Percentiles rank a stretch among this genome's conserved stretches.
Evolutionary conservation across 1,139 yeast species (phyloP).

Genomic region (Taphrina populina): DNA sequence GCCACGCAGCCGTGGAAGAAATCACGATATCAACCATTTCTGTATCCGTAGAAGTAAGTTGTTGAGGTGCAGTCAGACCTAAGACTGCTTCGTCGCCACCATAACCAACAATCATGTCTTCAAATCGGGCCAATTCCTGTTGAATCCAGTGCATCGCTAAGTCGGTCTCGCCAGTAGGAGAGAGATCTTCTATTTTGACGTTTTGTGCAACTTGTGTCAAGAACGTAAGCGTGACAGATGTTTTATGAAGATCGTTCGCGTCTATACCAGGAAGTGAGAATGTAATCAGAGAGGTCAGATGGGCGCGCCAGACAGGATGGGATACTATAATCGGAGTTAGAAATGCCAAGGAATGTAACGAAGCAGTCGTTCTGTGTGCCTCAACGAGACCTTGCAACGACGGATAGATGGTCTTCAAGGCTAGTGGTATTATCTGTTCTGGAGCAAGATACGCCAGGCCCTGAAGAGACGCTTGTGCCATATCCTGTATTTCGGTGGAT

Average conservation of each 20-base stretch:
- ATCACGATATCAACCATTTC: constrained; percentile 57
- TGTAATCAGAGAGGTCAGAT: constrained; percentile 68
- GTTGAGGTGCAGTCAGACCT: constrained; percentile 32
- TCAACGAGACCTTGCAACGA: constrained; percentile 75
- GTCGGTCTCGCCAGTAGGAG: constrained; percentile 50
- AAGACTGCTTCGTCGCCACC: constrained; percentile 11
- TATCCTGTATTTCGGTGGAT: constrained; percentile 54
- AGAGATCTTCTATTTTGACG: constrained; percentile 59
- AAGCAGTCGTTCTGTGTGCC: constrained; percentile 75
- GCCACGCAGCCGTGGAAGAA: constrained; percentile 74
- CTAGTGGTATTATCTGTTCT: constrained; percentile 58
- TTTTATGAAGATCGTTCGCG: constrained; percentile 77
- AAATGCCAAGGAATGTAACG: constrained; percentile 66
- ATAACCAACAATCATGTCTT: constrained; percentile 38
- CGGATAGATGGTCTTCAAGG: constrained; percentile 75
- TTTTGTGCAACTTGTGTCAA: constrained; percentile 70
- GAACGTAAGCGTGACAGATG: constrained; percentile 67
- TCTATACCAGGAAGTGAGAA: constrained; percentile 80
- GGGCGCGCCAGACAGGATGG: constrained; percentile 69
- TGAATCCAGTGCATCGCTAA: constrained; percentile 72
- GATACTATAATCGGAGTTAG: constrained; percentile 67
- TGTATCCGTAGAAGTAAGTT: constrained; percentile 42
- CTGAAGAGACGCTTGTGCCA: constrained; percentile 48
- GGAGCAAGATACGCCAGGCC: constrained; percentile 67
- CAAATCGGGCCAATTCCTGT: constrained; percentile 47